Evolutionary conservation across 148 eudicot genomes (phyloP), one percentile per base, ranked within the genome.

Genomic region (Silene uniflora): DNA sequence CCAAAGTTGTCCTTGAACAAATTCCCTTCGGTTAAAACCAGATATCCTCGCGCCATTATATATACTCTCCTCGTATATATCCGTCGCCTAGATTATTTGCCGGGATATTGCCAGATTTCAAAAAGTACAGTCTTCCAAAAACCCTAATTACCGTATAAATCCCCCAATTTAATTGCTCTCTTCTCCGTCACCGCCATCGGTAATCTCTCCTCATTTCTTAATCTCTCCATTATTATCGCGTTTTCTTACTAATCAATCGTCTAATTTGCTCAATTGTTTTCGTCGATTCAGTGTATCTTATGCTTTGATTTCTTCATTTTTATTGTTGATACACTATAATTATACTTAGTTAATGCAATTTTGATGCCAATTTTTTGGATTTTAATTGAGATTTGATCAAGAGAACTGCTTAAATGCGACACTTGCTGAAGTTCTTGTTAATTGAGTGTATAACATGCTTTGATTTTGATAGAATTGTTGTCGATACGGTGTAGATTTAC

Each of bases 31-130:
- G 44, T 16, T 52, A 12, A 52, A 52, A 13, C 65, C 29, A 7
- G 65, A 10, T 24, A 61, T n/a, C 29, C 11, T 2, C 8, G 65
- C 27, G 65, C 11, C 65, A 61, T 6, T 61, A 61, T 61, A 61
- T 61, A 61, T 60, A 60, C 63, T 60, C 23, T 22, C 63, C 9
- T 19, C 63, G n/a, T 22, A 61, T 14, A 12, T 52, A 4, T 16
- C 17, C 4, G 17, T 52, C 56, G 56, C 56, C 56, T 52, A 18
- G 6, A 16, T 21, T 47, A 75, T 63, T 78, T 78, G 73, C 81
- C 73, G 77, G 81, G 68, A 66, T 67, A 62, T 69, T 78, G 10
- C 76, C 49, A 6, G 59, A 66, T 78, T 78, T 78, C 72, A 73
- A 73, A 78, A 66, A 78, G 63, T 60, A 63, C 56, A 17, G 58